Evolutionary conservation across 2,329 filamentous ascomycete species (phyloP), one percentile per base, ranked within the genome.

Genomic region (Dryadomyces quercus-mongolicae): DNA sequence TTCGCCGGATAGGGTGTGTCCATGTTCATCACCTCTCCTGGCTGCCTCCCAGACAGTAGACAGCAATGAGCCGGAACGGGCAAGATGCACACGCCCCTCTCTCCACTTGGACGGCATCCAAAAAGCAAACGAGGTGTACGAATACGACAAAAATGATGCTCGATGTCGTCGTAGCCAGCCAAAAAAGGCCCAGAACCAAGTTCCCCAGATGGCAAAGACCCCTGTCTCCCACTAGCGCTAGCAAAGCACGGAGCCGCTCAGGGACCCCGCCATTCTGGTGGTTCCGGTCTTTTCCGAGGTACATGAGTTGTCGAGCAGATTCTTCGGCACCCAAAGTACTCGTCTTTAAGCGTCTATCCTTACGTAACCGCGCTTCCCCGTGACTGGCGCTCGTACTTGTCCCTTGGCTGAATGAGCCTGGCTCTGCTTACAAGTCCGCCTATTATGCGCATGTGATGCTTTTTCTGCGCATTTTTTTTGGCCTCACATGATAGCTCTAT

Each of bases 241-340:
- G 8, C 5, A 4, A 8, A 6, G 15, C 21, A 16, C 15, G 8
- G 21, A 44, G 15, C 16, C 21, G 38, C 18, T 15, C n/a, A 0
- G 13, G 15, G 10, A 21, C 38, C 49, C 42, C 49, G 40, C 49
- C 21, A 46, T 52, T 16, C 31, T 34, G 31, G 25, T n/a, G 38
- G 25, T 46, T 52, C 51, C 51, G 51, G 18, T 21, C 31, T 52
- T 3, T 52, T 52, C 51, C 51, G 51, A 52, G 31, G 25, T 52
- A 45, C 42, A 21, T 38, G 10, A 2, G 25, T 21, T 18, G 9
- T 16, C 21, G 20, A 34, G 22, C 13, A 51, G 18, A 18, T 25
- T 16, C 38, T 21, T 51, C 34, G 8, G 8, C 38, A 2, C 13
- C 10, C 10, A 22, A 52, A 36, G 25, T 45, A 45, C 38, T n/a